Evolutionary conservation across 148 eudicot genomes (phyloP), one percentile per base, ranked within the genome.

Genomic region (Silene uniflora): DNA sequence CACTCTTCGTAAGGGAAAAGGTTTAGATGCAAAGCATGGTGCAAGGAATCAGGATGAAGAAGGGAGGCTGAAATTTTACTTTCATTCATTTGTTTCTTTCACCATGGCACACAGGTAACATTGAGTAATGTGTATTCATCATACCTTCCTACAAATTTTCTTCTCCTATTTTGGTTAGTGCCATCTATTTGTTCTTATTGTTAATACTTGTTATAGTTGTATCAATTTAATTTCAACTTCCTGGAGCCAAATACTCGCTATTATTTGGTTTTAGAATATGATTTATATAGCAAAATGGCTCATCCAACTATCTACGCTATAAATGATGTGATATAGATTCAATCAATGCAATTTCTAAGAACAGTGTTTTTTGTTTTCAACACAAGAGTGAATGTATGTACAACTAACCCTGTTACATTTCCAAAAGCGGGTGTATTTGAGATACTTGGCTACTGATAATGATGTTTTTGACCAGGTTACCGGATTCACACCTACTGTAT

Each of bases 71-170:
- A 95, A 89, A 83, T 95, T 77, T 82, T 85, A 89, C 78, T 95
- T 95, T 82, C 99, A 95, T 76, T 88, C 99, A 32, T 95, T 95
- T 83, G 91, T 92, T 76, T 92, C 96, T 78, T 95, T 90, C 82
- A 80, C 67, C 76, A 89, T 85, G 73, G 99, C 97, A 72, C 86
- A 92, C 79, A 92, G 97, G 99, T 95, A 88, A 32, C 12, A 24
- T 69, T 14, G 14, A 54, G 44, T 54, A 52, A 8, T 29, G 27
- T 14, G 35, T 13, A 49, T 7, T 70, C 16, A 70, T 49, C 5
- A 10, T 11, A 10, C 71, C 25, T 0, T 7, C 60, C 73, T 18
- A 52, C 59, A 58, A 47, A 5, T 70, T 22, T 69, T 52, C 17
- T 49, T 23, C 59, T 70, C n/a, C 35, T 69, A 21, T 47, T 47